Conservation (phyloP, 148 eudicot species). For the Vaccinium vitisidaea region DNA sequence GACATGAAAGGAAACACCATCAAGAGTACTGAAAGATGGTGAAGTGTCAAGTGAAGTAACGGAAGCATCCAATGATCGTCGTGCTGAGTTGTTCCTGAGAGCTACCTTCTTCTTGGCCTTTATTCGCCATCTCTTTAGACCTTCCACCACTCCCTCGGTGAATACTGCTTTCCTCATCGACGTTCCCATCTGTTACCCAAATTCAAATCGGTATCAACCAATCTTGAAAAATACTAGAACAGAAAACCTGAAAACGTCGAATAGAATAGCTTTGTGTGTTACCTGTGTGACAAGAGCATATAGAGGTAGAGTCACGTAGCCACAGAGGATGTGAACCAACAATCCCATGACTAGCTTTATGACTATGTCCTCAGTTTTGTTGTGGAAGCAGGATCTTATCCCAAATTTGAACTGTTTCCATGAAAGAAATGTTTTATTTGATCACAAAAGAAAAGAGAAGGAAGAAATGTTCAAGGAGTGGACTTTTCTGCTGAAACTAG, state of each 20-base stretch:
- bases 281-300: constrained; percentile 48
- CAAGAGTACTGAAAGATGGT: constrained; percentile 26
- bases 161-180: constrained; percentile 35
- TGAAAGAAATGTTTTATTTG: background rate
- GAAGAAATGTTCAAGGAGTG: background rate
- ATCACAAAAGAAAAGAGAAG: background rate
- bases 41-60: constrained; percentile 19
- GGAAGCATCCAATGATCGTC: constrained; percentile 24
- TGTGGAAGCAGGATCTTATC: constrained; percentile 42
- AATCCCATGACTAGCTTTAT: constrained; percentile 28
- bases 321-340: constrained; percentile 38
- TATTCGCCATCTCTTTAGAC: constrained; percentile 30
- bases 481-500: background rate
- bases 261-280: background rate
- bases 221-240: background rate
- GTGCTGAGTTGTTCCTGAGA: background rate
- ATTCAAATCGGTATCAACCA: background rate
- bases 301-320: constrained; percentile 45
- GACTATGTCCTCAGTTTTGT: constrained; percentile 26
- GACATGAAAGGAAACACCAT: background rate
- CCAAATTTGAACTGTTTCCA: constrained; percentile 35
- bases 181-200: constrained; percentile 37
- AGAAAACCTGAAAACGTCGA: background rate
- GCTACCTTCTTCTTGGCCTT: constrained; percentile 33
- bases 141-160: constrained; percentile 27